These are phyloP conservation scores for Carex arenaria DNA, from an alignment of 202 grass and related monocot genomes.

Conservation along the genomic window DNA sequence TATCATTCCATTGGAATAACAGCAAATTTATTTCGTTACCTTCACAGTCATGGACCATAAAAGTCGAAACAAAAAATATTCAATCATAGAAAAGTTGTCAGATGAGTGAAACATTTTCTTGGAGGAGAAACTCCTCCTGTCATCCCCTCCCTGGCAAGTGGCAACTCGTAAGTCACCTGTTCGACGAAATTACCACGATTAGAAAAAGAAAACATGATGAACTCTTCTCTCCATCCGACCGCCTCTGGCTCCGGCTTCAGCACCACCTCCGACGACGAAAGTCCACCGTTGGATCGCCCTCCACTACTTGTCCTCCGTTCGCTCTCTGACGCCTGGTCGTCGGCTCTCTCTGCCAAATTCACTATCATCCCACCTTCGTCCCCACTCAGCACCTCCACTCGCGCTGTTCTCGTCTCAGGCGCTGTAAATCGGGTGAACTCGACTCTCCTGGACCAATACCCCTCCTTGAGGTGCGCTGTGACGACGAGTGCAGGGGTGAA, in stretches of 20 bases:
- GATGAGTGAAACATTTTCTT: too few relatives aligned
- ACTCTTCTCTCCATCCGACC: neutral
- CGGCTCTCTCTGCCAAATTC: slow-evolving; percentile 15
- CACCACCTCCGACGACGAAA: neutral
- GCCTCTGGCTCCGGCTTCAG: too few relatives aligned
- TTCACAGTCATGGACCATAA: too few relatives aligned
- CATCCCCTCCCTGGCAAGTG: too few relatives aligned
- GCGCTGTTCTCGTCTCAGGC: slow-evolving; percentile 9
- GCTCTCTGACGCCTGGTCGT: neutral
- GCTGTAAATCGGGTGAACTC: slow-evolving; percentile 15
- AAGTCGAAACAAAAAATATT: too few relatives aligned
- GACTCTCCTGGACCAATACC: slow-evolving; percentile 16
- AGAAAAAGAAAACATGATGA: neutral
- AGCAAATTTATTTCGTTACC: too few relatives aligned
- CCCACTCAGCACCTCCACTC: neutral
- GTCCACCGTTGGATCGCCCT: neutral
- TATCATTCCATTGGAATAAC: too few relatives aligned
- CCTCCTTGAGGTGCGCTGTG: slow-evolving; percentile 21
- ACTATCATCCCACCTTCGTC: slow-evolving; percentile 10
- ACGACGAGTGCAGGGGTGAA: slow-evolving; percentile 34
- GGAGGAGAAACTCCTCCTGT: too few relatives aligned
- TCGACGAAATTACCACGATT: neutral
- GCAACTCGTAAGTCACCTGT: neutral
- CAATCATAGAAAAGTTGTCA: neutral
- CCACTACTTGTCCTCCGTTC: slow-evolving; percentile 17